Percentiles rank a stretch among this genome's conserved stretches.
Evolutionary conservation across 2,329 filamentous ascomycete genomes (phyloP).

Genomic region (Aphanoascus verrucosus): DNA sequence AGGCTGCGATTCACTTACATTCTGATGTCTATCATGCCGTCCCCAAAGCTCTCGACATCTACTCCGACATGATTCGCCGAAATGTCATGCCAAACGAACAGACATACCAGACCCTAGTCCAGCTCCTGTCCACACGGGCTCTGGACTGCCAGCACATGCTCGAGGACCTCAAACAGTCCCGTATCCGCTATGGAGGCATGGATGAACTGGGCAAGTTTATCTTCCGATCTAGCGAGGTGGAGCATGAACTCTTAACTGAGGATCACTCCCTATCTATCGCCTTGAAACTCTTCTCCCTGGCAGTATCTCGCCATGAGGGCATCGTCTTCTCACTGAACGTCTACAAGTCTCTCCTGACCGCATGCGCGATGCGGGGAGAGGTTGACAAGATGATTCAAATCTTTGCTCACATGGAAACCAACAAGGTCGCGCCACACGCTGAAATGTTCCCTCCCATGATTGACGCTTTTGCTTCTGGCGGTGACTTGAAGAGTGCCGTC

Average conservation of each 20-base stretch:
- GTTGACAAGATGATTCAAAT: conserved; percentile 82
- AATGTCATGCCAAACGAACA: conserved; percentile 69
- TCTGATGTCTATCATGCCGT: conserved; percentile 71
- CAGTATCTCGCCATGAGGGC: conserved; percentile 51
- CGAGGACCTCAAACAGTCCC: conserved; percentile 65
- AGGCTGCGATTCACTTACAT: conserved; percentile 74
- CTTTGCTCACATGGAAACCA: conserved; percentile 82
- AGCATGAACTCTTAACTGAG: conserved; percentile 74
- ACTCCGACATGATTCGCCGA: conserved; percentile 88
- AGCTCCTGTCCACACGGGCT: conserved; percentile 67
- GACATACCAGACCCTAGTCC: conserved; percentile 81
- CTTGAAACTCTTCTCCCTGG: conserved; percentile 72
- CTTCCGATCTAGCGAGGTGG: conserved; percentile 76
- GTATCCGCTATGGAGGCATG: conserved; percentile 73
- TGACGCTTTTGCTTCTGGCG: conserved; percentile 71
- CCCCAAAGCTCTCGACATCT: conserved; percentile 85
- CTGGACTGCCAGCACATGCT: conserved; percentile 66
- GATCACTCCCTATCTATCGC: conserved; percentile 80
- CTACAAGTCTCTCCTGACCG: conserved; percentile 74
- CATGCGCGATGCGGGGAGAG: conserved; percentile 71
- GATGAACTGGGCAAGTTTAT: conserved; percentile 77
- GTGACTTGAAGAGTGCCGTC: conserved; percentile 77
- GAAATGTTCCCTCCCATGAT: conserved; percentile 90
- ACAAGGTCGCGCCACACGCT: conserved; percentile 61
- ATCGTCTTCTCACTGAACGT: conserved; percentile 64